phyloP scores from a whole-genome alignment of 345 rosid species.

The Turnera subulata region DNA sequence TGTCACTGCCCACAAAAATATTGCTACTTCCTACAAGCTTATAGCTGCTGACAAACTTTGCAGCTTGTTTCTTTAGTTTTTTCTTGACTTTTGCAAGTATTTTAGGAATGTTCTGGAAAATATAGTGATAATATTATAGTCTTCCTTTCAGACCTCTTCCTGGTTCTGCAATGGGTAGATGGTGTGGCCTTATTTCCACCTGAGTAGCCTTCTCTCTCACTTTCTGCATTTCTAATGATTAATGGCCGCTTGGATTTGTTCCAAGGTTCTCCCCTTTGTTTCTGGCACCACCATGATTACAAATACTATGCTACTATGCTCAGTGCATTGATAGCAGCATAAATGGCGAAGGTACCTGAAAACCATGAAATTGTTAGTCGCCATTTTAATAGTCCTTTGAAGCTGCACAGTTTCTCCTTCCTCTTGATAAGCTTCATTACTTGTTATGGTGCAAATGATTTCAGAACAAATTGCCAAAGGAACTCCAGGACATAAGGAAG shows the following conservation, averaged over 20 bases:
- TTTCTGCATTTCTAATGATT: conserved; percentile 34
- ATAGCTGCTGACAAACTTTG: not conserved
- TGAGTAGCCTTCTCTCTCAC: not conserved
- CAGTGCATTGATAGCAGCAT: conserved; percentile 63
- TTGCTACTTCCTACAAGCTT: not conserved
- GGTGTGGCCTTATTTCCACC: conserved; percentile 4
- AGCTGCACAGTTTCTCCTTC: not conserved
- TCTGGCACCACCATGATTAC: conserved; percentile 66
- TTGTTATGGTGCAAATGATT: not conserved
- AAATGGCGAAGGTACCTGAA: conserved; percentile 59
- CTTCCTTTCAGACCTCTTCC: not conserved
- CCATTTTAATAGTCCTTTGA: not conserved
- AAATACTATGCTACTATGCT: conserved; percentile 55
- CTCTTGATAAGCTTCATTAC: not conserved
- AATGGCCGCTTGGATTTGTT: conserved; percentile 78
- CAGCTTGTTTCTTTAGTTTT: no score
- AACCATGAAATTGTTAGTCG: not conserved
- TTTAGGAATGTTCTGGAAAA: not conserved
- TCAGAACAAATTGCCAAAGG: conserved; percentile 51
- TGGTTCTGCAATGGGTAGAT: not conserved
- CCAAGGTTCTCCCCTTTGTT: conserved; percentile 85
- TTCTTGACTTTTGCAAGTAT: conserved; percentile 14
- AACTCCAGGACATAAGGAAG: conserved; percentile 93
- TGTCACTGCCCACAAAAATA: no score
- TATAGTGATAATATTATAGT: no score